Base-by-base conservation (phyloP, 2,329 filamentous ascomycete species). In the Monilinia aucupariae region DNA sequence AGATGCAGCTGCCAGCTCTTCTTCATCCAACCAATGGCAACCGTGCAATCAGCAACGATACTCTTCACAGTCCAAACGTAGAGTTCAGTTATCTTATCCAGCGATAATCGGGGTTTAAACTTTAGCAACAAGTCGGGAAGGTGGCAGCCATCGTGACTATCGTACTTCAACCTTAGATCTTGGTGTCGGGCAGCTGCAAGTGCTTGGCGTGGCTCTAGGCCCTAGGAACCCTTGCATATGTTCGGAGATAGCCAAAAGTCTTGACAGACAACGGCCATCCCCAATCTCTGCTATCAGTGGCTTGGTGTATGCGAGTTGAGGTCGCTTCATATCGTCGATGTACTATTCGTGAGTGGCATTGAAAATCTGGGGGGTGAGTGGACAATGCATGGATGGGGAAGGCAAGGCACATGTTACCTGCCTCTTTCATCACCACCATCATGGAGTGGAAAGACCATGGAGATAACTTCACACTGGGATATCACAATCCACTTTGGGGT, bases 341-440 rank as follows among this genome's bases (percentile, higher is more conserved):
- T 43, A 22, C 43, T 41, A 62, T 62, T 62, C 52, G 60, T 58
- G 15, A 32, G 15, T 13, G 25, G 17, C 8, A 4, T 43, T 25
- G 41, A 47, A 47, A 43, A 48, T 58, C 54, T 47, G 43, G 39
- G 53, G 52, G 43, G 30, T n/a, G 34, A 32, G 8, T 56, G 25
- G 17, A 30, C 8, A 5, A 25, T 53, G 22, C 25, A 27, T 47
- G 34, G 41, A 43, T 41, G 27, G 27, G 43, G 41, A 34, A 58
- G 27, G 41, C 41, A 47, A 47, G 25, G 6, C 37, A 17, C 30
- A 13, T 47, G n/a, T 47, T 43, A 62, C 60, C 60, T 62, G 52
- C 60, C 60, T 62, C n/a, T 58, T 62, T 62, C 15, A 56, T 49
- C 13, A 56, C 20, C 22, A 32, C 43, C 34, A 39, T 49, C 49